These are phyloP conservation scores for Hanseniaspora occidentalis DNA, from an alignment of 805 yeast genomes.

Conservation along the genomic window DNA sequence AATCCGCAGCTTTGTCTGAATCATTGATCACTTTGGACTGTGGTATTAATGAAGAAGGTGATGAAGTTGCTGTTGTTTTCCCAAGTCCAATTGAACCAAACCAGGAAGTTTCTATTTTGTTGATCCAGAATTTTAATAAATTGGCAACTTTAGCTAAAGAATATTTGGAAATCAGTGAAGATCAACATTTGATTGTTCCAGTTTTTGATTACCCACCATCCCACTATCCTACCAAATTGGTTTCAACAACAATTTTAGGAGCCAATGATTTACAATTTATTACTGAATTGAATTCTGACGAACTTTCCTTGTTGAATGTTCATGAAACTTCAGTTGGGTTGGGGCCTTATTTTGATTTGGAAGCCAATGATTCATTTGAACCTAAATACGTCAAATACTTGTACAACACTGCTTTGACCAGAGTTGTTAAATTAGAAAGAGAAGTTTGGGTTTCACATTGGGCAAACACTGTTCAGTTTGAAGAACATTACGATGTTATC, in stretches of 20 bases:
- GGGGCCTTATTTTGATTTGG: neutral
- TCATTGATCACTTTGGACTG: neutral
- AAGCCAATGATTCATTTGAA: neutral
- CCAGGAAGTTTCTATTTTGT: constrained; percentile 1
- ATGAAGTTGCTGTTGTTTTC: neutral
- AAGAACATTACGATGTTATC: constrained; percentile 73
- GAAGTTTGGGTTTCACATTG: constrained; percentile 85
- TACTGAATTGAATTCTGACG: neutral
- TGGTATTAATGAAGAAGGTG: neutral
- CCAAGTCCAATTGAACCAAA: constrained; percentile 1
- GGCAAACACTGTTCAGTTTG: constrained; percentile 59
- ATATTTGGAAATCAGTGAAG: neutral
- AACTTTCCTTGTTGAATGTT: neutral
- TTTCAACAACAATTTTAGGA: neutral
- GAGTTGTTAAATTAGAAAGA: constrained; percentile 25
- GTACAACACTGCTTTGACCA: neutral
- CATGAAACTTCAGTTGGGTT: neutral
- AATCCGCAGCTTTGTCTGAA: neutral
- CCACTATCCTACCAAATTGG: neutral
- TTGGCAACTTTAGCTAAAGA: neutral
- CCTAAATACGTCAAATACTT: neutral
- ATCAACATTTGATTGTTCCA: neutral
- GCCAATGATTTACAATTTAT: neutral
- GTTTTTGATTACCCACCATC: neutral
- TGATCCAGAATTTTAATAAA: neutral